Conservation (phyloP, 2,329 filamentous ascomycete species). For the Davidsoniella neocaledoniae region DNA sequence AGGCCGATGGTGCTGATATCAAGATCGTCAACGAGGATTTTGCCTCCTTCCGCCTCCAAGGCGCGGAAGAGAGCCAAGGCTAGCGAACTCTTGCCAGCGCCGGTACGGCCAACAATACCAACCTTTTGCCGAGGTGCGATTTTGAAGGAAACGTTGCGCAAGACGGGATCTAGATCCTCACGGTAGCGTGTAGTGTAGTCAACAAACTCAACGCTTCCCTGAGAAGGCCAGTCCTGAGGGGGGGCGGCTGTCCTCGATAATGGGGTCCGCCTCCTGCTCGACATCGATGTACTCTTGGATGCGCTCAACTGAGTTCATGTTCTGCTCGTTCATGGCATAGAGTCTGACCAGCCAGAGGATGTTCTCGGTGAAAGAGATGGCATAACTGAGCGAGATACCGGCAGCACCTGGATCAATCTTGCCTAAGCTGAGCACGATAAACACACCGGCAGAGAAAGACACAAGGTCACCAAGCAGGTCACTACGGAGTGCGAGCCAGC, state of each 20-base stretch:
- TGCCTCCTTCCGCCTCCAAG: slow-evolving; percentile 76
- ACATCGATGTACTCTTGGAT: slow-evolving; percentile 95
- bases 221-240: slow-evolving; percentile 63
- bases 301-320: slow-evolving; percentile 98
- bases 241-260: slow-evolving; percentile 69
- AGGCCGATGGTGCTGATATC: slow-evolving; percentile 81
- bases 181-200: slow-evolving; percentile 83
- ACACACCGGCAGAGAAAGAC: slow-evolving; percentile 81
- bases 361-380: slow-evolving; percentile 92
- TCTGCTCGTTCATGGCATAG: slow-evolving; percentile 92
- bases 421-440: slow-evolving; percentile 71
- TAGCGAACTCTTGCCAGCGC: slow-evolving; percentile 90
- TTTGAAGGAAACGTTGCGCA: slow-evolving; percentile 71
- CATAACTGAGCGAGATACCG: slow-evolving; percentile 86
- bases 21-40: slow-evolving; percentile 80
- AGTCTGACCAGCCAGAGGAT: slow-evolving; percentile 90
- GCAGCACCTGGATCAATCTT: slow-evolving; percentile 79
- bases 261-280: slow-evolving; percentile 71
- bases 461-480: slow-evolving; percentile 84
- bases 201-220: slow-evolving; percentile 75
- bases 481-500: slow-evolving; percentile 88
- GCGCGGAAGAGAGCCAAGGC: slow-evolving; percentile 87
- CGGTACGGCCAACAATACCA: slow-evolving; percentile 87
- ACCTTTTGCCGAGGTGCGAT: slow-evolving; percentile 81
- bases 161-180: slow-evolving; percentile 68